Base-by-base conservation (phyloP, 352 stramenopile species). In the Thalassiosira hispida region DNA sequence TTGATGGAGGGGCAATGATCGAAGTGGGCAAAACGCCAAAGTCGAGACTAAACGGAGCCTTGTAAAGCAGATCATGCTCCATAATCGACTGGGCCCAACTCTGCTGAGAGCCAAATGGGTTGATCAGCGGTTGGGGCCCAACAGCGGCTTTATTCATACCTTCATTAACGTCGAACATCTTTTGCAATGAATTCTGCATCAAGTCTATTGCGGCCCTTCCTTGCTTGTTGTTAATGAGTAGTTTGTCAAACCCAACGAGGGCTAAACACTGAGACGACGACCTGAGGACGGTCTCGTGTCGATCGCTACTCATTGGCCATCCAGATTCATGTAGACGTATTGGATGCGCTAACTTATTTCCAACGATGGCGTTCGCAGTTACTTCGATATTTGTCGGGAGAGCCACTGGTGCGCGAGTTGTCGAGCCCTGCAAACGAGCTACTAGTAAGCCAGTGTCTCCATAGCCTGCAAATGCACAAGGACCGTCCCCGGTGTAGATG, bases 401-500 rank as follows among this genome's bases (percentile, higher is more conserved):
- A 47, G 2, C 7, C 16, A n/a, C n/a, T 4, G 40, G 40, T 47
- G 11, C 40, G n/a, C 40, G 16, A 47, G 11, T 27, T 25, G 22
- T 44, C 4, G 18, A 8, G 18, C 66, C 66, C 20, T 67, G 22
- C 33, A 76, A 23, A 23, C 46, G 20, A 12, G 61, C 18, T 2
- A 72, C 69, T n/a, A 78, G n/a, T 9, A 78, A 22, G 16, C 69
- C 57, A 9, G 51, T 40, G 23, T 47, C 31, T 11, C 60, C 57
- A 47, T 78, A 72, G 40, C 1, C 1, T 29, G n/a, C 16, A 61
- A 78, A 78, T n/a, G 57, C 47, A 40, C 6, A 25, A 12, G 42
- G 57, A 25, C 53, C 63, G 52, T 62, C 69, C 7, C 40, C 59
- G 1, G 42, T 64, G 31, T 78, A 78, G 5, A 78, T 53, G 20